phyloP scores from a whole-genome alignment of 495 filamentous ascomycete genomes.

The Penicillium herquei region DNA sequence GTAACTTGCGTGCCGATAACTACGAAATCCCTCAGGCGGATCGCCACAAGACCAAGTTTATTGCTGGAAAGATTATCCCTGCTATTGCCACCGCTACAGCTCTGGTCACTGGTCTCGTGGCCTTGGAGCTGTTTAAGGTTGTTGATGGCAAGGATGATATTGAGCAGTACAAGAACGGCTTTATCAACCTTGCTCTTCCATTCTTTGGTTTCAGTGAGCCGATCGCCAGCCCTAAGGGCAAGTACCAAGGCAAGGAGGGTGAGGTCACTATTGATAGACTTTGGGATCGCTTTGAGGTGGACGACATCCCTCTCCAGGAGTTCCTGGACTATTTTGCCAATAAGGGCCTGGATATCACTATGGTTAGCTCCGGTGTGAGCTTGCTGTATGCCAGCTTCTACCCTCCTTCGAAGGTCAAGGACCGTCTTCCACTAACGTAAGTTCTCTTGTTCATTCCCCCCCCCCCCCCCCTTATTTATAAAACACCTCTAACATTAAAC shows the following conservation, averaged over 20 bases:
- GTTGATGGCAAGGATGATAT: conserved; percentile 92
- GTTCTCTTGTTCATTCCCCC: conserved; percentile 26
- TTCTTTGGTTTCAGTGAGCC: conserved; percentile 99
- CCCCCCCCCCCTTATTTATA: neutral
- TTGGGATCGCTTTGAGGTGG: conserved; percentile 96
- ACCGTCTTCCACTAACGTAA: conserved; percentile 67
- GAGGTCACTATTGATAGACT: conserved; percentile 91
- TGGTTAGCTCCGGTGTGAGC: conserved; percentile 95
- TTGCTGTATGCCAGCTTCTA: conserved; percentile 97
- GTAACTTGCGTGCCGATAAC: conserved; percentile 95
- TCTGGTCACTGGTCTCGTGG: conserved; percentile 88
- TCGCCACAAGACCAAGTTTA: conserved; percentile 97
- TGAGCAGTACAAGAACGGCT: conserved; percentile 99
- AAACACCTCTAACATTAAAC: conserved; percentile 13
- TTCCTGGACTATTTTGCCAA: conserved; percentile 78
- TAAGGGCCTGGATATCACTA: conserved; percentile 78
- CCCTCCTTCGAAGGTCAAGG: conserved; percentile 82
- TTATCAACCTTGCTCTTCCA: conserved; percentile 92
- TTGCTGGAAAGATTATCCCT: conserved; percentile 99
- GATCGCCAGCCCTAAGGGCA: conserved; percentile 86
- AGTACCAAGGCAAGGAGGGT: conserved; percentile 68
- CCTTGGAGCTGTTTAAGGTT: conserved; percentile 94
- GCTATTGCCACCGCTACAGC: conserved; percentile 98
- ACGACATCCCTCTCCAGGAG: conserved; percentile 78
- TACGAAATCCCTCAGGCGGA: conserved; percentile 93